These are phyloP conservation scores for Debaryomyces singareniensis DNA, from an alignment of 1,139 yeast species.

Conservation along the genomic window DNA sequence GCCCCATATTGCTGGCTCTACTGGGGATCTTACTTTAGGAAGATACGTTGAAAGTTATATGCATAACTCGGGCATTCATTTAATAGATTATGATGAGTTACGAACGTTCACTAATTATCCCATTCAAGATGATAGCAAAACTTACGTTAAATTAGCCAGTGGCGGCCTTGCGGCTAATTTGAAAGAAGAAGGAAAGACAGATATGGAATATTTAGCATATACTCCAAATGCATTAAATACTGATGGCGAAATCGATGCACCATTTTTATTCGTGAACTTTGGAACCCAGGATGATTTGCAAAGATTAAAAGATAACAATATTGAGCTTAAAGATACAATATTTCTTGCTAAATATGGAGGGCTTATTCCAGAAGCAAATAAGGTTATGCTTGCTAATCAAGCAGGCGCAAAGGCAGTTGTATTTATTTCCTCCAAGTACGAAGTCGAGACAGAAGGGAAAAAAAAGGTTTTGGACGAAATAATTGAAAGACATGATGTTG, in stretches of 20 bases:
- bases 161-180: conserved; percentile 33
- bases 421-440: conserved; percentile 25
- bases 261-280: conserved; percentile 49
- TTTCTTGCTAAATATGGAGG: conserved; percentile 62
- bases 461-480: conserved; percentile 41
- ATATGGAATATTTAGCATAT: conserved; percentile 43
- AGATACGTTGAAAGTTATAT: conserved; percentile 57
- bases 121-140: conserved; percentile 11
- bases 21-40: conserved; percentile 71
- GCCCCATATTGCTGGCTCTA: conserved; percentile 86
- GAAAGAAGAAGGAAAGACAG: conserved; percentile 24
- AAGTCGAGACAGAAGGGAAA: conserved; percentile 15
- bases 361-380: conserved; percentile 29
- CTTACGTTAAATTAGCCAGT: conserved; percentile 29
- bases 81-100: conserved; percentile 45
- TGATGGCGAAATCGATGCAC: conserved; percentile 46
- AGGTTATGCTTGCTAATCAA: conserved; percentile 26
- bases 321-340: conserved; percentile 38
- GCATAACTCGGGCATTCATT: conserved; percentile 47
- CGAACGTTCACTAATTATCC: conserved; percentile 58
- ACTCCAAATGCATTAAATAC: conserved; percentile 57
- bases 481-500: conserved; percentile 62
- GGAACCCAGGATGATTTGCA: conserved; percentile 59
- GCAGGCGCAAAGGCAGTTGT: conserved; percentile 29
- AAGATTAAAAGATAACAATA: conserved; percentile 28